Base-by-base conservation (phyloP, 768 basidiomycete genomes). In the Suillus subaureus region DNA sequence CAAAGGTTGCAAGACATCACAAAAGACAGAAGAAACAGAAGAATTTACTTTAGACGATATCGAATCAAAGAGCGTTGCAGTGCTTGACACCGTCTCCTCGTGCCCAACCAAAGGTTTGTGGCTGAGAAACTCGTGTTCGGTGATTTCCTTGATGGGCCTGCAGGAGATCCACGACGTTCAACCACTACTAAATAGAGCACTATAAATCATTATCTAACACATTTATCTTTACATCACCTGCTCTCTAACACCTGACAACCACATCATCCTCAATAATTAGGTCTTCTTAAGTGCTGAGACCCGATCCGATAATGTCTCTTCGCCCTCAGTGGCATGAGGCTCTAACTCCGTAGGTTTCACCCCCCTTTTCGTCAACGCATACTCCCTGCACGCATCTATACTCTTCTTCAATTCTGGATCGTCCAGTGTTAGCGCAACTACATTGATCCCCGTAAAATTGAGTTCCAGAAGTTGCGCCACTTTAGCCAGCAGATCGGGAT, bases 401-500 rank as follows among this genome's bases (percentile, higher is more conserved):
- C 90, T 92, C 74, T 82, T 77, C 67, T 74, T 78, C 64, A 92
- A 73, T 72, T 75, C 81, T 28, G 85, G 81, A 68, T 92, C 88
- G 62, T 84, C 84, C 49, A 81, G 77, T 67, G 84, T 82, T 71
- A 86, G 79, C 39, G 86, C 87, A 61, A 82, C 72, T 23, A 93
- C 80, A 40, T 69, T 75, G 65, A 93, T 81, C 2, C 88, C 89
- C 23, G 85, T 80, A 72, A 96, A 93, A 72, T 95, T 94, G 70
- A 83, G 83, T 76, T 92, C 87, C 61, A 95, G 72, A 33, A 92
- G 79, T 68, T 79, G 81, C 72, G 86, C 84, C 64, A 94, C 74
- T 51, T 80, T 73, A 0, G 89, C 88, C 2, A 95, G 77, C 68
- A 94, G 71, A 62, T 70, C 75, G 62, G 83, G 81, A 71, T 92